Evolutionary conservation across 2,329 filamentous ascomycete species (phyloP).

Genomic region (Hypoxylon sp.): DNA sequence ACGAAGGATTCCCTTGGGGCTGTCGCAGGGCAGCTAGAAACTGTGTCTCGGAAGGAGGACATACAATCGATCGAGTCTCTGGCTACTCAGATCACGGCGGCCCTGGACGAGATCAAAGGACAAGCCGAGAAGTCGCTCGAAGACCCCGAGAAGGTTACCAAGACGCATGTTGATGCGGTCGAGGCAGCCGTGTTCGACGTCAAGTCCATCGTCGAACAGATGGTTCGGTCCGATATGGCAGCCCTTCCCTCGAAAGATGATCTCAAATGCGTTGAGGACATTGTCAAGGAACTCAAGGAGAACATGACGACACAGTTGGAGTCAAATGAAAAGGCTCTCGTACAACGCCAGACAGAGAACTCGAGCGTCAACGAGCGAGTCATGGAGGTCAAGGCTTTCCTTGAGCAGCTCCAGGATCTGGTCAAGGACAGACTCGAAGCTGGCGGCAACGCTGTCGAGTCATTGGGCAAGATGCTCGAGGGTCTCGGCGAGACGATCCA

Average conservation of each 20-base stretch:
- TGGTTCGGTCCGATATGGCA: conserved; percentile 74
- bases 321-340: conserved; percentile 78
- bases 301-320: conserved; percentile 73
- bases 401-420: conserved; percentile 80
- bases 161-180: conserved; percentile 82
- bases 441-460: conserved; percentile 75
- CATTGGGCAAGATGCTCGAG: conserved; percentile 74
- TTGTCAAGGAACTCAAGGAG: conserved; percentile 76
- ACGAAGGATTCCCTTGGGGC: conserved; percentile 76
- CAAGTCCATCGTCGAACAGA: conserved; percentile 77
- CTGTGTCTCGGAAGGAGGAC: conserved; percentile 79
- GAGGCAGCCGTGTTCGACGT: conserved; percentile 85
- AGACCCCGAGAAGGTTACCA: conserved; percentile 72
- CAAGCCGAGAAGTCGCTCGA: conserved; percentile 61
- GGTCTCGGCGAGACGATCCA: conserved; percentile 69
- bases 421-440: conserved; percentile 80
- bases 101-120: conserved; percentile 77
- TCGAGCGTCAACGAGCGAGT: conserved; percentile 80
- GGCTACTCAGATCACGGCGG: conserved; percentile 76
- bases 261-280: conserved; percentile 72
- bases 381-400: conserved; percentile 76
- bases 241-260: conserved; percentile 79
- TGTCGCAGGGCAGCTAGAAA: conserved; percentile 72
- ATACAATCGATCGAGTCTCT: conserved; percentile 78
- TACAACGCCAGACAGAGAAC: conserved; percentile 85